Percentiles rank a stretch among this genome's conserved stretches.
Evolutionary conservation across 2,329 filamentous ascomycete genomes (phyloP).

Genomic region (Mollisiaceae sp.): DNA sequence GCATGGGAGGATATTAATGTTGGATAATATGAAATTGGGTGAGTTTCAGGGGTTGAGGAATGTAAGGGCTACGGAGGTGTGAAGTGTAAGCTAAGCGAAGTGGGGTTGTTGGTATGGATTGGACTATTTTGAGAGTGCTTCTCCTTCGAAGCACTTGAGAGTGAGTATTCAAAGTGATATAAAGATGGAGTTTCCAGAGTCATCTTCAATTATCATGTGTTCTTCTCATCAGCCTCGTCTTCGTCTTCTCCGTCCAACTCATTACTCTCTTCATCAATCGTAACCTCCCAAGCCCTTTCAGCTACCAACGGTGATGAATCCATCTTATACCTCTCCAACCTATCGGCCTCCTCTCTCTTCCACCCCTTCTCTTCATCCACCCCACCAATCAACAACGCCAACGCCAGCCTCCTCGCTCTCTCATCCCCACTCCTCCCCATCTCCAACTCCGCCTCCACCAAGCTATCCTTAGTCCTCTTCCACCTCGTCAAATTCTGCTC

Average conservation of each 20-base stretch:
- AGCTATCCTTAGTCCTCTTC: slow-evolving; percentile 15
- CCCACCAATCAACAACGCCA: slow-evolving; percentile 19
- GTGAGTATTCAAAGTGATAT: too few species aligned
- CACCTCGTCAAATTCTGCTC: slow-evolving; percentile 4
- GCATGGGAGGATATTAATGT: slow-evolving; percentile 12
- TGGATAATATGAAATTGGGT: slow-evolving; percentile 8
- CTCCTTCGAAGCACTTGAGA: too few species aligned
- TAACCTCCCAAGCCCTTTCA: slow-evolving; percentile 21
- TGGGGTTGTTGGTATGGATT: too few species aligned
- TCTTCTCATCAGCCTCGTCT: too few species aligned
- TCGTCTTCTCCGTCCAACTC: slow-evolving; percentile 14
- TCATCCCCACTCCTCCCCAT: slow-evolving; percentile 20
- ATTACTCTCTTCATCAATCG: slow-evolving; percentile 4
- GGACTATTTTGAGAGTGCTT: too few species aligned
- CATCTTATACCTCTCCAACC: slow-evolving; percentile 13
- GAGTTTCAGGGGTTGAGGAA: slow-evolving; percentile 10
- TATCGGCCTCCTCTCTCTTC: slow-evolving; percentile 16
- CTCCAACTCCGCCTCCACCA: slow-evolving; percentile 20
- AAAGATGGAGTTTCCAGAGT: too few species aligned
- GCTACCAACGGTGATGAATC: slow-evolving; percentile 20
- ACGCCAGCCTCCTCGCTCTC: slow-evolving; percentile 20
- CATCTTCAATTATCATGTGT: too few species aligned
- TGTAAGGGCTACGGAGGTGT: not conserved
- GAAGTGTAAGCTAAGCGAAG: too few species aligned
- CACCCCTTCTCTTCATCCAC: slow-evolving; percentile 11